phyloP scores from a whole-genome alignment of 2,329 filamentous ascomycete species.

The Leptographium lundbergii region DNA sequence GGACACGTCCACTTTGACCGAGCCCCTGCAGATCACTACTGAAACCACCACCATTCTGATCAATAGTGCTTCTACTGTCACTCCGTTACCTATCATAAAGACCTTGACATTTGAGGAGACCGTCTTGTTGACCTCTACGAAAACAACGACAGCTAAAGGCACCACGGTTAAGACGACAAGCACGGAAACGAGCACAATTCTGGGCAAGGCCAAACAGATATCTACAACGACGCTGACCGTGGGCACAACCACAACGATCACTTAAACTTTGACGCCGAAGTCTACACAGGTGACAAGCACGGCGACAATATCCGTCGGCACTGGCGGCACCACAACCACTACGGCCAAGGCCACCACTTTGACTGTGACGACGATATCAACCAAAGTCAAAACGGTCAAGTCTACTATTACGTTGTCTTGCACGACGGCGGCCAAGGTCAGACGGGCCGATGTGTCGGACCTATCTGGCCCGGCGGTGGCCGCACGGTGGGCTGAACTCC shows the following conservation, averaged over 20 bases:
- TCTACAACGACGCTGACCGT: neutral
- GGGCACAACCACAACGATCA: neutral
- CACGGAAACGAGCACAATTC: neutral
- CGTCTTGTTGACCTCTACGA: neutral
- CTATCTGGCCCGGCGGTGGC: neutral
- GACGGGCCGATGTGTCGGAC: neutral
- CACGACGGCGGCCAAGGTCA: neutral
- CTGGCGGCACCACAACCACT: neutral
- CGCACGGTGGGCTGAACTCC: neutral
- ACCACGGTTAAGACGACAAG: neutral
- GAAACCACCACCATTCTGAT: neutral
- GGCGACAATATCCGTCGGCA: neutral
- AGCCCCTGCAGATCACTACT: neutral
- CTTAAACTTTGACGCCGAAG: neutral
- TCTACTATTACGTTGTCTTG: neutral
- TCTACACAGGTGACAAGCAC: neutral
- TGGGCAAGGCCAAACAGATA: neutral
- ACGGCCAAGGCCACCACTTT: neutral
- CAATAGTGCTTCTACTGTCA: neutral
- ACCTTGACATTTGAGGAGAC: neutral
- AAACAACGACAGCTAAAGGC: neutral
- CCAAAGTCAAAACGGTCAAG: neutral
- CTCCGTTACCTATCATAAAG: neutral
- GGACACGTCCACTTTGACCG: neutral
- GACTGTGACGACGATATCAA: neutral